Evolutionary conservation across 306 rosid genomes (phyloP).

Genomic region (Dryas drummondii): DNA sequence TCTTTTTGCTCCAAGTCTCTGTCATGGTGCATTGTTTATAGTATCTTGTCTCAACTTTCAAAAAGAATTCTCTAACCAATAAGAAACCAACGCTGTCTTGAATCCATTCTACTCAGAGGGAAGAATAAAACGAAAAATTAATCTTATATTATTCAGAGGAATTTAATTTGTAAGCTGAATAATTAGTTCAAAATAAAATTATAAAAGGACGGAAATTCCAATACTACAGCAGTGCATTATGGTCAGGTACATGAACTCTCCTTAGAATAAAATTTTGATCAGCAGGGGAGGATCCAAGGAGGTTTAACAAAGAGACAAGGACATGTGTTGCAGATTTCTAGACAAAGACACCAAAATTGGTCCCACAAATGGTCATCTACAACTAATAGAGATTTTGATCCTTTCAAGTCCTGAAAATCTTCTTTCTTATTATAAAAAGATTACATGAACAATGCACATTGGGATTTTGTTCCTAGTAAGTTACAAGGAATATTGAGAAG

Average conservation of each 20-base stretch:
- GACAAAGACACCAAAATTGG: constrained; percentile 55
- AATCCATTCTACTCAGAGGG: not conserved
- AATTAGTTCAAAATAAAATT: not conserved
- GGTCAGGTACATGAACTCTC: constrained; percentile 45
- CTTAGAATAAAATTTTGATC: constrained; percentile 30
- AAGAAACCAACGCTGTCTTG: not conserved
- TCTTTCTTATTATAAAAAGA: constrained; percentile 58
- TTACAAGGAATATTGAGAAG: constrained; percentile 42
- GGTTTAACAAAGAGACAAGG: constrained; percentile 43
- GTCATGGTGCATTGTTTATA: constrained; percentile 11
- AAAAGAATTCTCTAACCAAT: constrained; percentile 11
- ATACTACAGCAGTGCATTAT: constrained; percentile 31
- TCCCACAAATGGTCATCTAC: constrained; percentile 64
- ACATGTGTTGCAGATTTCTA: constrained; percentile 53
- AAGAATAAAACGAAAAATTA: not conserved
- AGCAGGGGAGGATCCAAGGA: constrained; percentile 41
- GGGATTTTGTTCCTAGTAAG: constrained; percentile 59
- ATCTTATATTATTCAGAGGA: not conserved
- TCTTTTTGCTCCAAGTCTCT: constrained; percentile 24
- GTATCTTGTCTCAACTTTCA: constrained; percentile 4
- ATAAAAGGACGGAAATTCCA: constrained; percentile 34
- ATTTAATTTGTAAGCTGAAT: constrained; percentile 16
- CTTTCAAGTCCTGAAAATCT: constrained; percentile 41
- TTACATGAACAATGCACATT: constrained; percentile 73
- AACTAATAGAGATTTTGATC: constrained; percentile 49